Percentiles rank a stretch among this genome's conserved stretches.
phyloP scores from a whole-genome alignment of 768 basidiomycete species.

The Phanerodontia chrysosporium region DNA sequence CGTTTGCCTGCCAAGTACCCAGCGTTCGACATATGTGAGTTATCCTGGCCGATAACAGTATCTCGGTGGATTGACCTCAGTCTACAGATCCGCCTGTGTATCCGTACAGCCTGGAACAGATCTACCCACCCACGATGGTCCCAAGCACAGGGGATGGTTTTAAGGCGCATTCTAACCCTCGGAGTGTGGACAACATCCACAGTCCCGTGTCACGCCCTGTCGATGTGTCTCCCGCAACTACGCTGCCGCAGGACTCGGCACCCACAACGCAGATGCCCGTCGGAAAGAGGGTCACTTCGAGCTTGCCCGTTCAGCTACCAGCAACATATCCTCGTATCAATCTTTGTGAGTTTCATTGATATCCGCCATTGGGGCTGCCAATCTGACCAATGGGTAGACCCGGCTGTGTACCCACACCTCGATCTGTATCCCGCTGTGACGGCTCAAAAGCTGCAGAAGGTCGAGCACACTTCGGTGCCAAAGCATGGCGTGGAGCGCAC shows the following conservation, averaged over 20 bases:
- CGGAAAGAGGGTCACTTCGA: too few relatives aligned
- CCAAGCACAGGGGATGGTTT: constrained; percentile 9
- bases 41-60: neutral
- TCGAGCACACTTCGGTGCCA: neutral
- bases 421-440: constrained; percentile 27
- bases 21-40: constrained; percentile 21
- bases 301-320: too few relatives aligned
- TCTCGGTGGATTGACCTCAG: neutral
- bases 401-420: constrained; percentile 23
- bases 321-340: constrained; percentile 18
- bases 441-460: neutral
- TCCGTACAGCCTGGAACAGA: constrained; percentile 16
- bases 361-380: neutral
- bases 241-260: constrained; percentile 21
- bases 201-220: constrained; percentile 7
- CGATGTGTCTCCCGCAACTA: too few relatives aligned
- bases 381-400: constrained; percentile 16
- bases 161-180: constrained; percentile 21
- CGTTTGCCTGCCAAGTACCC: constrained; percentile 22
- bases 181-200: constrained; percentile 17
- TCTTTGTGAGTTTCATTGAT: constrained; percentile 18
- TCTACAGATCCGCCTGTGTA: constrained; percentile 19
- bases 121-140: constrained; percentile 13
- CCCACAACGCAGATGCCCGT: too few relatives aligned
- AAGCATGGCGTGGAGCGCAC: neutral